These are phyloP conservation scores for Brassica napus DNA, from an alignment of 345 rosid genomes.

Conservation along the genomic window Da-Ae NC_063445.1:56188001-56188500, in stretches of 20 bases:
- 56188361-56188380: slow-evolving; percentile 25
- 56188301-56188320: slow-evolving; percentile 33
- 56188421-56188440: not conserved
- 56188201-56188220: slow-evolving; percentile 43
- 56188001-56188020: slow-evolving; percentile 21
- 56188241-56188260: slow-evolving; percentile 39
- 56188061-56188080: not conserved
- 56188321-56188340: slow-evolving; percentile 18
- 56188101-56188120: not conserved
- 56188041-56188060: not conserved
- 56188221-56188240: slow-evolving; percentile 39
- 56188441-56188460: no score
- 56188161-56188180: slow-evolving; percentile 29
- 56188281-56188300: slow-evolving; percentile 21
- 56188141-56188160: slow-evolving; percentile 27
- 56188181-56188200: slow-evolving; percentile 38
- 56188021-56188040: slow-evolving; percentile 18
- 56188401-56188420: not conserved
- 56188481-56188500: no score
- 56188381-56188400: slow-evolving; percentile 18
- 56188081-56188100: not conserved
- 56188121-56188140: not conserved
- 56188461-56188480: no score
- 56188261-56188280: slow-evolving; percentile 40
- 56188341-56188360: slow-evolving; percentile 27